These are phyloP conservation scores for Hyaloscypha bicolor DNA, from an alignment of 495 filamentous ascomycete genomes.

Conservation along the genomic window DNA sequence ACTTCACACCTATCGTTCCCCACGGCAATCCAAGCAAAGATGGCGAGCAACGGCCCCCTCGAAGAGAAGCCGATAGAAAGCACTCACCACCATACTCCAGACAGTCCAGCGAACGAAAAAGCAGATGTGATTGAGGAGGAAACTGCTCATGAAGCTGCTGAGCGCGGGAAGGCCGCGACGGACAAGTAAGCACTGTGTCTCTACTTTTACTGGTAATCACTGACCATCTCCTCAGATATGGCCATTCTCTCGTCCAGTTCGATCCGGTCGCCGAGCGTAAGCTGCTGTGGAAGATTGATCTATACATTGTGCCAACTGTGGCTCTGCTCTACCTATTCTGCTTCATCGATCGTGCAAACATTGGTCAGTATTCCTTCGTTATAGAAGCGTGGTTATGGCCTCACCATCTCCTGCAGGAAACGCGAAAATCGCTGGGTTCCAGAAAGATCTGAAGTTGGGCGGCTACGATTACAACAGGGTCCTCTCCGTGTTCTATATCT, in stretches of 20 bases:
- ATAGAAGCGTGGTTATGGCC: conserved; percentile 3
- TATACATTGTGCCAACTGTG: conserved; percentile 54
- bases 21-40: background rate
- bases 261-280: conserved; percentile 61
- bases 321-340: conserved; percentile 61
- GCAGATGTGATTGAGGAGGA: conserved; percentile 21
- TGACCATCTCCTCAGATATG: conserved; percentile 44
- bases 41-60: background rate
- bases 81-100: background rate
- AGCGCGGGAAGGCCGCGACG: conserved; percentile 59
- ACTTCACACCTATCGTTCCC: background rate
- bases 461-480: conserved; percentile 72
- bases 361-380: conserved; percentile 39
- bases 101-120: conserved; percentile 9
- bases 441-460: conserved; percentile 59
- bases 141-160: conserved; percentile 52
- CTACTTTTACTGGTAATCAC: background rate
- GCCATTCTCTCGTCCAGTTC: conserved; percentile 56
- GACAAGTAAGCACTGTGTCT: conserved; percentile 50
- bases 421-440: conserved; percentile 60
- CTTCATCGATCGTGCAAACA: conserved; percentile 67
- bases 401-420: conserved; percentile 41
- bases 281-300: conserved; percentile 55
- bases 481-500: conserved; percentile 66
- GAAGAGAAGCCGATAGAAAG: background rate